A percentile compares a stretch with the other conserved stretches of the same genome.
Evolutionary conservation across 2,329 filamentous ascomycete species (phyloP).

Genomic region (Scopulariopsis brevicaulis): DNA sequence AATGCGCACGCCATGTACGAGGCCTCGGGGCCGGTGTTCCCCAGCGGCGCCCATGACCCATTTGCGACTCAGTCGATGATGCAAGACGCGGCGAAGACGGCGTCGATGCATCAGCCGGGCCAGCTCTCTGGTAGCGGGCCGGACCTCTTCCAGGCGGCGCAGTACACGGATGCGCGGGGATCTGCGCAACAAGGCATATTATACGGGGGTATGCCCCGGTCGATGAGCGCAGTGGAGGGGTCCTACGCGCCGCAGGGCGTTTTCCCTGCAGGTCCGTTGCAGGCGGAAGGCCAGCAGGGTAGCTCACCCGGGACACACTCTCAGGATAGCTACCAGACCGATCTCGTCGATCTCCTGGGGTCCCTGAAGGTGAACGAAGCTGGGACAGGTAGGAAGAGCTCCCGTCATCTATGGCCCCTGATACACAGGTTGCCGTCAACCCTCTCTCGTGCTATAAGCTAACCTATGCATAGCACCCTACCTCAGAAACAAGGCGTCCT

Average conservation of each 20-base stretch:
- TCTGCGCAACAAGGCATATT: constrained; percentile 34
- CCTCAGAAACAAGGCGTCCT: constrained; percentile 52
- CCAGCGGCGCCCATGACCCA: constrained; percentile 29
- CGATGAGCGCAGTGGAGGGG: constrained; percentile 38
- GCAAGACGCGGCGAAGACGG: constrained; percentile 25
- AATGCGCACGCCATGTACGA: constrained; percentile 16
- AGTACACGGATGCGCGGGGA: constrained; percentile 32
- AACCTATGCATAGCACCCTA: constrained; percentile 57
- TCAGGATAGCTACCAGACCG: constrained; percentile 55
- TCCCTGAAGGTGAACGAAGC: constrained; percentile 79
- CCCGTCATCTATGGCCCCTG: not conserved
- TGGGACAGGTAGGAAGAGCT: constrained; percentile 57
- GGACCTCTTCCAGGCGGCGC: constrained; percentile 32
- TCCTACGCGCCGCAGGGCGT: constrained; percentile 35
- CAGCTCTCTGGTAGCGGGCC: constrained; percentile 32
- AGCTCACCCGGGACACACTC: constrained; percentile 40
- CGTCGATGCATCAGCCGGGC: constrained; percentile 28
- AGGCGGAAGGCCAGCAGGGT: constrained; percentile 16
- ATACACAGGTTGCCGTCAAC: not conserved
- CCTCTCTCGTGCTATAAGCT: not conserved
- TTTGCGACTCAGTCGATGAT: constrained; percentile 28
- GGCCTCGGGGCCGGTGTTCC: not conserved
- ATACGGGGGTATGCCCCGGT: constrained; percentile 39
- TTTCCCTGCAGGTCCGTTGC: constrained; percentile 40
- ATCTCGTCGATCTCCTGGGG: constrained; percentile 71